Base-by-base conservation (phyloP, 2,329 filamentous ascomycete species). In the Thermomyces lanuginosus region DNA sequence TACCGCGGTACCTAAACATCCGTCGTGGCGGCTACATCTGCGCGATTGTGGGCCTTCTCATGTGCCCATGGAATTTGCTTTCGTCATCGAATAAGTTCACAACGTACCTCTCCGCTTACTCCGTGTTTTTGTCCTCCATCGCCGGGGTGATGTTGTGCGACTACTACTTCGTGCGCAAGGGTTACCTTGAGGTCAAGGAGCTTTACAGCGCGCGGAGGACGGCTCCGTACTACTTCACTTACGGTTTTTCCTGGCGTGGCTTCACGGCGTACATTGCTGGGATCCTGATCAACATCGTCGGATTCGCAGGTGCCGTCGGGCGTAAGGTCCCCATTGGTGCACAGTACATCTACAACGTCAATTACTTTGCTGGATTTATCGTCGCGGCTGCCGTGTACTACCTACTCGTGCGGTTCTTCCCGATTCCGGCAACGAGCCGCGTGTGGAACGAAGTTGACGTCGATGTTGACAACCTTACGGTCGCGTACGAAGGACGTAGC, bases 101-200 rank as follows among this genome's bases (percentile, higher is more conserved):
- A 1, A 91, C 80, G 3, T 92, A 92, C 46, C 70, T 93, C 1
- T 89, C 79, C 1, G 77, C 84, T 1, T 92, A 92, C 59, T 83
- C 78, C 3, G 82, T 93, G 30, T 93, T 93, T 56, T 66, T 93
- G n/a, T 84, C 78, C 32, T 82, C 78, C 22, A 91, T 93, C 36
- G 83, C 81, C 0, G 84, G 84, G n/a, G 81, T 92, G 36, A 89
- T 92, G 58, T 62, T 83, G 33, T 69, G 65, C 39, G 84, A 93
- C 52, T 93, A 93, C 60, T 93, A 91, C 53, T 35, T 77, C 30
- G 79, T 92, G 4, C 76, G 84, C 31, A 73, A 67, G 32, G 84
- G 84, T 4, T 92, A 83, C 48, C 61, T 89, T 2, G 70, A 83
- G 37, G 61, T 86, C 38, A 73, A 70, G 42, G 72, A 81, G 29